Evolutionary conservation across 2,329 filamentous ascomycete genomes (phyloP).

Genomic region (Albifimbria verrucaria): DNA sequence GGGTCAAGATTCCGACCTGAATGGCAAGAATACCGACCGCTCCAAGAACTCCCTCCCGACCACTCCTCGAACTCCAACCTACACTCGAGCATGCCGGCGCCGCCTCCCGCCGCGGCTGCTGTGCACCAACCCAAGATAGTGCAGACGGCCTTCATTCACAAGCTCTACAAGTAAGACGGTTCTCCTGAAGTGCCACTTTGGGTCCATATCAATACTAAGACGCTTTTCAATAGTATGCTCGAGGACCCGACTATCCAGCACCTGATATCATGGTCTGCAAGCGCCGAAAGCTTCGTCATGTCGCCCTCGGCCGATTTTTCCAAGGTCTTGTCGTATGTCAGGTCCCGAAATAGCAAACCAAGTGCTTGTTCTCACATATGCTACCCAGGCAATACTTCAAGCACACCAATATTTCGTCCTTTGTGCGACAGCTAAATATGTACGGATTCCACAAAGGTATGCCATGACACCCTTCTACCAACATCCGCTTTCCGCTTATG

Average conservation of each 20-base stretch:
- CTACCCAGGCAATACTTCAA: slow-evolving; percentile 91
- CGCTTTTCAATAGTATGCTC: slow-evolving; percentile 70
- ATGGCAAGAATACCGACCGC: slow-evolving; percentile 31
- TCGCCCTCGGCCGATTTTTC: slow-evolving; percentile 96
- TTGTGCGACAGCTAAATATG: slow-evolving; percentile 98
- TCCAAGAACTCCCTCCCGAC: slow-evolving; percentile 39
- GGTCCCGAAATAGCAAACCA: neutral
- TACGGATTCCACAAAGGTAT: slow-evolving; percentile 98
- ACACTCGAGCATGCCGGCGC: slow-evolving; percentile 48
- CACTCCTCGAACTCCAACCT: slow-evolving; percentile 23
- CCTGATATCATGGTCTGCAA: slow-evolving; percentile 91
- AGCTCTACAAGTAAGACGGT: slow-evolving; percentile 83
- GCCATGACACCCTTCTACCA: slow-evolving; percentile 7
- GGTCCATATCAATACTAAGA: neutral
- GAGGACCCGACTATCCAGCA: slow-evolving; percentile 92
- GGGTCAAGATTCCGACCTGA: slow-evolving; percentile 38
- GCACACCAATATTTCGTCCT: slow-evolving; percentile 98
- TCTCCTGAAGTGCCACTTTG: neutral
- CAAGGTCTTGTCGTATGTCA: slow-evolving; percentile 88
- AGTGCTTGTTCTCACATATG: slow-evolving; percentile 7
- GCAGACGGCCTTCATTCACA: slow-evolving; percentile 98
- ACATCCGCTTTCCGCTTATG: neutral
- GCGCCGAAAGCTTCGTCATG: slow-evolving; percentile 98
- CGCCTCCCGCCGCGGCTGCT: slow-evolving; percentile 61
- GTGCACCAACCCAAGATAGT: slow-evolving; percentile 96